A percentile compares a stretch with the other conserved stretches of the same genome.
These are phyloP conservation scores for Arthrobotrys entomopaga DNA, from an alignment of 2,329 filamentous ascomycete genomes.

Conservation along the genomic window DNA sequence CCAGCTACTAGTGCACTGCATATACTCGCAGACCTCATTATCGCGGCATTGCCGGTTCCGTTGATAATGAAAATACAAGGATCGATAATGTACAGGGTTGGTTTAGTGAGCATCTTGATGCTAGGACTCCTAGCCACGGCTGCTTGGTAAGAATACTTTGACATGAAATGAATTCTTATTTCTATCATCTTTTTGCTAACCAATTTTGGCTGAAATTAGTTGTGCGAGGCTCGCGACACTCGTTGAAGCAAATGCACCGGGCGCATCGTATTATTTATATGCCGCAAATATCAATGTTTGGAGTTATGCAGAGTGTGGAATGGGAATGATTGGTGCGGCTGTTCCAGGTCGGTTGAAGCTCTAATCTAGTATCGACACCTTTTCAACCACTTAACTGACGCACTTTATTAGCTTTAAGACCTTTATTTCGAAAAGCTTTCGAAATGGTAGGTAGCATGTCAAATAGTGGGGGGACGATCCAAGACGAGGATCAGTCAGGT, in stretches of 20 bases:
- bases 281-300: slow-evolving; percentile 17
- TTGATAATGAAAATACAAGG: slow-evolving; percentile 31
- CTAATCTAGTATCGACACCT: not conserved
- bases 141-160: slow-evolving; percentile 29
- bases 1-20: slow-evolving; percentile 41
- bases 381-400: not conserved
- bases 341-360: slow-evolving; percentile 27
- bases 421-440: slow-evolving; percentile 27
- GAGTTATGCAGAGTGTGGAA: slow-evolving; percentile 38
- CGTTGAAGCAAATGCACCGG: slow-evolving; percentile 15
- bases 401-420: slow-evolving; percentile 30
- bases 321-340: slow-evolving; percentile 46
- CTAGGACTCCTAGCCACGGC: slow-evolving; percentile 37
- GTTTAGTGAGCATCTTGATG: slow-evolving; percentile 29
- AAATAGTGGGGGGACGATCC: slow-evolving; percentile 22
- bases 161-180: not conserved
- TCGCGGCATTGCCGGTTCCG: slow-evolving; percentile 37
- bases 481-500: slow-evolving; percentile 8
- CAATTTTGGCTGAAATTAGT: slow-evolving; percentile 10
- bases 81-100: slow-evolving; percentile 30
- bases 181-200: not conserved
- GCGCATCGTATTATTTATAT: slow-evolving; percentile 21
- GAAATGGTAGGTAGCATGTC: not conserved
- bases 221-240: slow-evolving; percentile 25
- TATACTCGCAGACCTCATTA: slow-evolving; percentile 33